Conservation (phyloP, 768 basidiomycete genomes). For the Boletus fagicola region DNA sequence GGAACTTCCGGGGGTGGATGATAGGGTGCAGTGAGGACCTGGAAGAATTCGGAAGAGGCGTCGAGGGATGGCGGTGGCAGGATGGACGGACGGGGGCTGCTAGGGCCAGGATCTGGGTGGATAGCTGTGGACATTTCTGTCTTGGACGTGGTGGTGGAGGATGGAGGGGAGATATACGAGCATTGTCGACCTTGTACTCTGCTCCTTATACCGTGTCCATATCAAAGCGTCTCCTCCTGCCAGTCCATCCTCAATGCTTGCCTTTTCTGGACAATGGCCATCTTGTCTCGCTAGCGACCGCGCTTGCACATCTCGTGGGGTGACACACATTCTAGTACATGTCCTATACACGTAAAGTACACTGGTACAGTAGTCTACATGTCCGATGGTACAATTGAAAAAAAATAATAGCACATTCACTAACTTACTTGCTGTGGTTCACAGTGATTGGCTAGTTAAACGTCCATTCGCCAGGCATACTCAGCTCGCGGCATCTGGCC, state of each 20-base stretch:
- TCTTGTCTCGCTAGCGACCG: constrained; percentile 18
- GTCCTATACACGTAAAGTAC: constrained; percentile 20
- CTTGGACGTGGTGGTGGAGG: neutral
- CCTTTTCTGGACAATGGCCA: constrained; percentile 35
- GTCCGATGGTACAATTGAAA: constrained; percentile 16
- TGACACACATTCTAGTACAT: constrained; percentile 14
- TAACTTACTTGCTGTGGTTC: constrained; percentile 1
- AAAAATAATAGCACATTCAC: neutral
- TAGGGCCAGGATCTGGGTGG: constrained; percentile 22
- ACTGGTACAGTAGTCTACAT: constrained; percentile 9
- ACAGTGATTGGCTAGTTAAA: constrained; percentile 17
- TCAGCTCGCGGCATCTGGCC: constrained; percentile 29
- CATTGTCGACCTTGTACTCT: constrained; percentile 20
- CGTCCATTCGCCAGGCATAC: constrained; percentile 44
- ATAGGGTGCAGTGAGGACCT: constrained; percentile 29
- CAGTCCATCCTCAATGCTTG: constrained; percentile 32
- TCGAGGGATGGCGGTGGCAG: constrained; percentile 22
- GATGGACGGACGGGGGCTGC: constrained; percentile 13
- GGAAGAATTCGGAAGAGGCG: constrained; percentile 30
- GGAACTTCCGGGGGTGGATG: constrained; percentile 3
- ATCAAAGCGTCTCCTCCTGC: constrained; percentile 26
- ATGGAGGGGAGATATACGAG: constrained; percentile 2
- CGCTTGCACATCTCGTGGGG: constrained; percentile 17
- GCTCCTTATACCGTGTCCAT: constrained; percentile 26
- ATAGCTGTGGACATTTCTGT: constrained; percentile 11